Conservation (phyloP, 2,329 filamentous ascomycete species). For the Trichoderma simmonsii region DNA sequence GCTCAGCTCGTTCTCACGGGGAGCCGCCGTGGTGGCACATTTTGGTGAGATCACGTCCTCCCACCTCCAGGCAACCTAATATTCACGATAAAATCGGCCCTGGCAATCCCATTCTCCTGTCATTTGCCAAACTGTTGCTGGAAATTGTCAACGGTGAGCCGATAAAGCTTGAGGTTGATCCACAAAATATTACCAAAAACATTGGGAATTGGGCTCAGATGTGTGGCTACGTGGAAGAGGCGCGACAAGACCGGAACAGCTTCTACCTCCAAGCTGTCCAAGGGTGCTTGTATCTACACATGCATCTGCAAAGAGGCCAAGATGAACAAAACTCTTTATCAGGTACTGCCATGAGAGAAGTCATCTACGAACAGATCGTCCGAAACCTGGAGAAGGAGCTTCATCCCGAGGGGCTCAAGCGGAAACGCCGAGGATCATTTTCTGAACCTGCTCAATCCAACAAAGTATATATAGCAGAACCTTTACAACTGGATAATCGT, state of each 20-base stretch:
- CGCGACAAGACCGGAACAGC: constrained; percentile 6
- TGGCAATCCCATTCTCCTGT: constrained; percentile 13
- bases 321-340: background rate
- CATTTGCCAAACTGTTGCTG: constrained; percentile 15
- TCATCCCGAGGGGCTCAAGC: background rate
- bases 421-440: background rate
- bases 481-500: background rate
- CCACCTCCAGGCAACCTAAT: background rate
- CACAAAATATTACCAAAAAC: background rate
- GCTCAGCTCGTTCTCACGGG: background rate
- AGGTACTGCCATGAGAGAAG: background rate
- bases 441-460: background rate
- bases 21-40: background rate
- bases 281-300: constrained; percentile 13
- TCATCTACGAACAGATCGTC: constrained; percentile 17
- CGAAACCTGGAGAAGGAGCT: constrained; percentile 11
- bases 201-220: constrained; percentile 12
- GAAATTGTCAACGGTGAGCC: constrained; percentile 13
- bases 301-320: background rate
- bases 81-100: background rate
- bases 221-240: constrained; percentile 5
- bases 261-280: constrained; percentile 17
- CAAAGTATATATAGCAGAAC: background rate
- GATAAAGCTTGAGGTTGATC: background rate
- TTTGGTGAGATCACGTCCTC: background rate